phyloP scores from a whole-genome alignment of 768 basidiomycete genomes.

The Kwoniella sp. region DNA sequence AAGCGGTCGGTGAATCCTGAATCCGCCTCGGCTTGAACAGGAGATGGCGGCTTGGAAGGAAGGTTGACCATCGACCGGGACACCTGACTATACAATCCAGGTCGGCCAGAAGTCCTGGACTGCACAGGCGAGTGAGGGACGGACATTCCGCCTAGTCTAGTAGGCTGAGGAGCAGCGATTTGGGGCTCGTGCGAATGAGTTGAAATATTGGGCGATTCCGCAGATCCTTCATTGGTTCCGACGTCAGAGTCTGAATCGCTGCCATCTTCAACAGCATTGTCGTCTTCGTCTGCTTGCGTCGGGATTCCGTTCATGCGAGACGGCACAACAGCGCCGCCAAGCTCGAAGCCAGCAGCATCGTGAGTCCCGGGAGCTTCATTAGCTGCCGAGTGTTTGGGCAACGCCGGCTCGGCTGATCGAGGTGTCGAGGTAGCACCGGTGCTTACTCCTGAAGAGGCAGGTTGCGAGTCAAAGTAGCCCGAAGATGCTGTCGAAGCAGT shows the following conservation, averaged over 20 bases:
- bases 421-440: slow-evolving; percentile 13
- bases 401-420: slow-evolving; percentile 11
- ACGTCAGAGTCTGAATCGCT: slow-evolving; percentile 20
- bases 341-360: slow-evolving; percentile 6
- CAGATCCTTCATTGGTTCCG: slow-evolving; percentile 26
- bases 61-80: slow-evolving; percentile 49
- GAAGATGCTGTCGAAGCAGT: slow-evolving; percentile 6
- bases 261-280: slow-evolving; percentile 19
- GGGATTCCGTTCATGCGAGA: background rate
- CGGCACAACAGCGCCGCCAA: background rate
- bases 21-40: background rate
- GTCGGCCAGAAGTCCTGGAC: slow-evolving; percentile 27
- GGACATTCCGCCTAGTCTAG: background rate
- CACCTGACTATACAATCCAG: slow-evolving; percentile 36
- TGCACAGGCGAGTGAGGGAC: slow-evolving; percentile 8
- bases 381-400: slow-evolving; percentile 11
- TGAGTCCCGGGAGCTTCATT: slow-evolving; percentile 7
- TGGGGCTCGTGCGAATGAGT: slow-evolving; percentile 1
- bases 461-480: slow-evolving; percentile 36
- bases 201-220: slow-evolving; percentile 8
- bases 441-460: slow-evolving; percentile 7
- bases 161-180: background rate
- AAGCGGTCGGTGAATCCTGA: background rate
- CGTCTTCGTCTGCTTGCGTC: slow-evolving; percentile 7
- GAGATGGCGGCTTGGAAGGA: slow-evolving; percentile 9